A percentile compares a stretch with the other conserved stretches of the same genome.
These are phyloP conservation scores for Ophiosphaerella herpotricha DNA, from an alignment of 2,329 filamentous ascomycete genomes.

Conservation along the genomic window DNA sequence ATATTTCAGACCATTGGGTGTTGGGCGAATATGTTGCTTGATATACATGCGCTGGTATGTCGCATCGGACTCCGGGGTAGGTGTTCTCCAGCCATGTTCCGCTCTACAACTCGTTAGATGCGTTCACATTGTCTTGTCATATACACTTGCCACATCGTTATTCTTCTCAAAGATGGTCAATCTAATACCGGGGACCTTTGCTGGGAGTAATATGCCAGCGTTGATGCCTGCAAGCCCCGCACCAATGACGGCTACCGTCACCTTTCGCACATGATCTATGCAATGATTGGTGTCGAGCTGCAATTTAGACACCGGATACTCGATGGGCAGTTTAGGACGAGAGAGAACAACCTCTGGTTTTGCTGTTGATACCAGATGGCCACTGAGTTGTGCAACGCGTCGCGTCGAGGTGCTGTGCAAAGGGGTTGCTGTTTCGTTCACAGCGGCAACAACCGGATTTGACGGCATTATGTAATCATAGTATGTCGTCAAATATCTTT, in stretches of 20 bases:
- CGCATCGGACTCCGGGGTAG: constrained; percentile 41
- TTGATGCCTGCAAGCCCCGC: constrained; percentile 67
- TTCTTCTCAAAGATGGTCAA: constrained; percentile 55
- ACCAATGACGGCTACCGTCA: constrained; percentile 65
- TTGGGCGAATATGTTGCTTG: constrained; percentile 51
- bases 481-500: not conserved
- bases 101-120: constrained; percentile 12
- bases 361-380: constrained; percentile 26
- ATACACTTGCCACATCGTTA: constrained; percentile 47
- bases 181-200: constrained; percentile 69
- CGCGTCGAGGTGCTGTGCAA: constrained; percentile 21
- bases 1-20: constrained; percentile 50
- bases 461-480: constrained; percentile 20
- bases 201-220: constrained; percentile 68
- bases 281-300: constrained; percentile 30
- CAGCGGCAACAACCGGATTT: constrained; percentile 11
- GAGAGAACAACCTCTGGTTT: constrained; percentile 20
- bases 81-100: constrained; percentile 46
- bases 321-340: constrained; percentile 16
- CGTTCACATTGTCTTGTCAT: not conserved
- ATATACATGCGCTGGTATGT: constrained; percentile 47
- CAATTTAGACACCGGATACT: constrained; percentile 34
- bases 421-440: constrained; percentile 14
- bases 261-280: constrained; percentile 37
- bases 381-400: constrained; percentile 33